Evolutionary conservation across 1,284 basidiomycete genomes (phyloP).

Genomic region (Tylopilus sp.): DNA sequence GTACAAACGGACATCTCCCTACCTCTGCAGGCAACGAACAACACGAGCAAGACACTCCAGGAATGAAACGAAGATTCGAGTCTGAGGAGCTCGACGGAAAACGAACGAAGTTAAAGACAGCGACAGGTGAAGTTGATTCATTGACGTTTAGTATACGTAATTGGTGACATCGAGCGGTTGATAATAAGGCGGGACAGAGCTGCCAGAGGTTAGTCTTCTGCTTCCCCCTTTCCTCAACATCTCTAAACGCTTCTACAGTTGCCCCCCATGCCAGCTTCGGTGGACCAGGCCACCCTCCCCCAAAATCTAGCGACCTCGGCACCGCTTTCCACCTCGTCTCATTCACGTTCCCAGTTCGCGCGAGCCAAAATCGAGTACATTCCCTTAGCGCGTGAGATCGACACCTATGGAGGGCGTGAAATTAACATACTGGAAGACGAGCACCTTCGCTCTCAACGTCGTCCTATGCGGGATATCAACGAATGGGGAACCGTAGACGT

Average conservation of each 20-base stretch:
- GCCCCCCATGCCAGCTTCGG: conserved; percentile 21
- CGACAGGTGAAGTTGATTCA: conserved; percentile 41
- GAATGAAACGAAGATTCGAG: conserved; percentile 65
- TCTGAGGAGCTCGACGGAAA: conserved; percentile 62
- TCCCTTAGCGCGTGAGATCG: conserved; percentile 72
- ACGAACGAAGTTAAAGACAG: conserved; percentile 56
- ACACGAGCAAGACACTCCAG: conserved; percentile 46
- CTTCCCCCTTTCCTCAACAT: conserved; percentile 8
- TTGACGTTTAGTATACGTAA: conserved; percentile 25
- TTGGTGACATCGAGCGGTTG: conserved; percentile 24
- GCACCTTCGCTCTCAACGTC: conserved; percentile 47
- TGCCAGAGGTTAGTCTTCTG: conserved; percentile 35
- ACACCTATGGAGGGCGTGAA: conserved; percentile 84
- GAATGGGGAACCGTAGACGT: conserved; percentile 88
- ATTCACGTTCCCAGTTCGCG: conserved; percentile 44
- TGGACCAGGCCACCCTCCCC: conserved; percentile 19
- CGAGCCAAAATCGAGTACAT: conserved; percentile 89
- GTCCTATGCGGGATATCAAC: conserved; percentile 62
- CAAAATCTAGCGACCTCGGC: conserved; percentile 15
- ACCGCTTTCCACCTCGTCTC: conserved; percentile 22
- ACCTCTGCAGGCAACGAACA: conserved; percentile 16
- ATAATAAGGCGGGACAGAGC: conserved; percentile 39
- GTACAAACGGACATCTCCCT: conserved; percentile 8
- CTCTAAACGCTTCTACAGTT: conserved; percentile 19
- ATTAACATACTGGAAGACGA: conserved; percentile 67